Conservation (phyloP, 306 rosid genomes). For the Medicago lupulina region DNA sequence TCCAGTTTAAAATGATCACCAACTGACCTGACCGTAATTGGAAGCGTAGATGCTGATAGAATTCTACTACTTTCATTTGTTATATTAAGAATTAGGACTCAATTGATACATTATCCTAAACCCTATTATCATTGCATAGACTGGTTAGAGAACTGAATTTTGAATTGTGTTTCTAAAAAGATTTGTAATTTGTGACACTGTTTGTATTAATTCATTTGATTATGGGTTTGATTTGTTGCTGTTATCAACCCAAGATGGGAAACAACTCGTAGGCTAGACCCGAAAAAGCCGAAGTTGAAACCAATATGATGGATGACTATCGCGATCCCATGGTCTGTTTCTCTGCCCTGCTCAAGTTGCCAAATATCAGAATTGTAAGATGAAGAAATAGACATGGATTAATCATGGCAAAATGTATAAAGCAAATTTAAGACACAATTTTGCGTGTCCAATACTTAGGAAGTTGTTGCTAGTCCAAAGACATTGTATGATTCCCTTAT, state of each 20-base stretch:
- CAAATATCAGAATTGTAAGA: constrained; percentile 18
- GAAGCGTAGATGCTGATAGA: constrained; percentile 25
- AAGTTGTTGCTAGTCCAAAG: background rate
- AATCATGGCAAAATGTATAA: constrained; percentile 19
- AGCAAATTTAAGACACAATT: background rate
- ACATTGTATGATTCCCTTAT: background rate
- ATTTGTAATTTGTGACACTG: constrained; percentile 24
- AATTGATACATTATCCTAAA: constrained; percentile 5
- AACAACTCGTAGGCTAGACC: constrained; percentile 12
- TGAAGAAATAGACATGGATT: background rate
- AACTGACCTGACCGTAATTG: constrained; percentile 55
- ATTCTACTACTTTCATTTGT: constrained; percentile 26
- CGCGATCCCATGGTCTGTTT: background rate
- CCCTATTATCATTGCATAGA: constrained; percentile 40
- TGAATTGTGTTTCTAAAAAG: constrained; percentile 32
- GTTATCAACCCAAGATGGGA: constrained; percentile 31
- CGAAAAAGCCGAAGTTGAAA: constrained; percentile 14
- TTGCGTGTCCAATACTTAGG: background rate
- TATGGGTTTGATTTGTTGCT: constrained; percentile 29
- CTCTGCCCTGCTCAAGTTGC: constrained; percentile 21
- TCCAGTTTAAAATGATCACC: constrained; percentile 97
- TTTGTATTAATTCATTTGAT: constrained; percentile 40
- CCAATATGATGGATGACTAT: background rate
- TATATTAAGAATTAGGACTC: constrained; percentile 35
- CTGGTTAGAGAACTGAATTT: constrained; percentile 41